Evolutionary conservation across 371 early-diverging fungal species (phyloP).

Genomic region (Lichtheimia ramosa): DNA sequence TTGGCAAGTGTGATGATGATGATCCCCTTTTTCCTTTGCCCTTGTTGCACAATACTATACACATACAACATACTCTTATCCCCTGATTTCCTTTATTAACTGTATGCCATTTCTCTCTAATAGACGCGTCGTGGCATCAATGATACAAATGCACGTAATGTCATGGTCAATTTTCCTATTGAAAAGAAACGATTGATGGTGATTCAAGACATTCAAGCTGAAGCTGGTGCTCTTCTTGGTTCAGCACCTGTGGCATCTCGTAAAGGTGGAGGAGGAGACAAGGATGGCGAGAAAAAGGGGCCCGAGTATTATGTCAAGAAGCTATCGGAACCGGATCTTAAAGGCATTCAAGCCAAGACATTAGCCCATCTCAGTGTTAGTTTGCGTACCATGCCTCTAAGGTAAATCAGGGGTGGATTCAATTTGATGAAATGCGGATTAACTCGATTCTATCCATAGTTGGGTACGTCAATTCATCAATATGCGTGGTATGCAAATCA

Average conservation of each 20-base stretch:
- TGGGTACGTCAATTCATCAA: slow-evolving; percentile 73
- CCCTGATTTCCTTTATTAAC: too few relatives aligned
- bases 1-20: slow-evolving; percentile 37
- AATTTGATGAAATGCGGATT: too few relatives aligned
- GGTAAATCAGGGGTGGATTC: slow-evolving; percentile 45
- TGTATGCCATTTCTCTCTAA: too few relatives aligned
- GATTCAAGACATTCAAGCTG: slow-evolving; percentile 49
- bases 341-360: slow-evolving; percentile 54
- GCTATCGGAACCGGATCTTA: slow-evolving; percentile 52
- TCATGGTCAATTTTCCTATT: slow-evolving; percentile 42
- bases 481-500: slow-evolving; percentile 64
- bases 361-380: slow-evolving; percentile 63
- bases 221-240: slow-evolving; percentile 15
- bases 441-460: slow-evolving; percentile 16
- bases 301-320: slow-evolving; percentile 66
- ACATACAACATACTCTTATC: too few relatives aligned
- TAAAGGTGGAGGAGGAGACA: slow-evolving; percentile 33
- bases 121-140: slow-evolving; percentile 49
- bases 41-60: too few relatives aligned
- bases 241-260: slow-evolving; percentile 13
- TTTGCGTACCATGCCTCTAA: slow-evolving; percentile 73
- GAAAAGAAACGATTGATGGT: slow-evolving; percentile 55
- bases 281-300: slow-evolving; percentile 49
- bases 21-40: too few relatives aligned
- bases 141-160: slow-evolving; percentile 32